Base-by-base conservation (phyloP, 805 yeast species). In the Wickerhamiella azymoides region DNA sequence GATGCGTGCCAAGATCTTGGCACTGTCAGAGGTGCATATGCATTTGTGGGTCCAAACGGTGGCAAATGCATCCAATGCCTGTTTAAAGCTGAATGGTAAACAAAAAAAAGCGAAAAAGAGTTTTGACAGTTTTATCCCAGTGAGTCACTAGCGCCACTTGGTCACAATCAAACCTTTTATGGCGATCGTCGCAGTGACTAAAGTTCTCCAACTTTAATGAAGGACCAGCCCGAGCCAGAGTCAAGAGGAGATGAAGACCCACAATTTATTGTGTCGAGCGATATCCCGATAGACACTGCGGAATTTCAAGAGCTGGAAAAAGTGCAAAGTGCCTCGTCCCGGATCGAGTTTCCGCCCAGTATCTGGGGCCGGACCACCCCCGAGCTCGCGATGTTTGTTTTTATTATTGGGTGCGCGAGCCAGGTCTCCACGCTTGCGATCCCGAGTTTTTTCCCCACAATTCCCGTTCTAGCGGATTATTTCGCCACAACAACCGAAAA, bases 391-490 rank as follows among this genome's bases (percentile, higher is more conserved):
- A 36, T 35, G 45, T 36, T 42, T 36, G 28, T 42, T n/a, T 25
- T 36, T 11, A 36, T 42, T n/a, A 42, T 42, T 26, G 45, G 45
- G 16, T 19, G 45, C 9, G 28, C 43, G n/a, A 35, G 42, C 14
- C 16, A 14, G 19, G 24, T 80, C 67, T 82, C 93, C 1, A 67
- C 92, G 0, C 65, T 82, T 2, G 76, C 88, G 0, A 73, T 80
- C 52, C 82, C 93, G 0, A 82, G 84, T 10, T 85, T 82, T 57
- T 80, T 82, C 62, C 94, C 94, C 0, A 85, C 85, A 0, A 62
- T 85, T 14, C 74, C 78, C 0, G 66, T 70, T 5, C 63, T 86
- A 8, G 74, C 77, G 41, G 51, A 59, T 0, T 61, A 74, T 25
- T 82, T 85, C 54, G 40, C 69, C 39, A 72, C 79, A 5, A 55